A percentile compares a stretch with the other conserved stretches of the same genome.
These are phyloP conservation scores for Tuber microsphaerosporum DNA, from an alignment of 495 filamentous ascomycete genomes.

Conservation along the genomic window DNA sequence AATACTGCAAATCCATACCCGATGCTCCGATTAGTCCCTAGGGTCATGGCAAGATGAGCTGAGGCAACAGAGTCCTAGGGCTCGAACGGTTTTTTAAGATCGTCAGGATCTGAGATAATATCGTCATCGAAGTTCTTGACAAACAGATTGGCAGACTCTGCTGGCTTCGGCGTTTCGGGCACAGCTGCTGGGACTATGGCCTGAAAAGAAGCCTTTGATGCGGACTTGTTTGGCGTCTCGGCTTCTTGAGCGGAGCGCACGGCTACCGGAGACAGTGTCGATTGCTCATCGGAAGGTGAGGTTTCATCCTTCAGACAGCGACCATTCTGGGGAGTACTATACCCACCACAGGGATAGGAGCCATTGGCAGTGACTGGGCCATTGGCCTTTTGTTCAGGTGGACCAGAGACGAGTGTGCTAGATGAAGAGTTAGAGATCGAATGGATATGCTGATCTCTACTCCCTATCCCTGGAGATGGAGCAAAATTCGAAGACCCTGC, in stretches of 20 bases:
- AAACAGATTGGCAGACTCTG: constrained; percentile 72
- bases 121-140: constrained; percentile 77
- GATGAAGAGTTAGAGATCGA: constrained; percentile 30
- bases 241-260: constrained; percentile 10
- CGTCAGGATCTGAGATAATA: constrained; percentile 42
- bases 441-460: constrained; percentile 16
- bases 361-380: constrained; percentile 19
- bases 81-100: constrained; percentile 65
- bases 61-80: constrained; percentile 88
- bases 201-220: constrained; percentile 22
- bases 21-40: constrained; percentile 78
- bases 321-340: constrained; percentile 23
- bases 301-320: constrained; percentile 17
- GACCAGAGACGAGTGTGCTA: constrained; percentile 27
- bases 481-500: neutral
- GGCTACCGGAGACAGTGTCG: constrained; percentile 24
- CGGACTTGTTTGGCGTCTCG: constrained; percentile 23
- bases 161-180: constrained; percentile 37
- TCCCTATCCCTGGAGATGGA: neutral
- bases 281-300: constrained; percentile 29
- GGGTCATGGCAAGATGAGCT: constrained; percentile 80
- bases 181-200: constrained; percentile 26
- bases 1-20: constrained; percentile 99
- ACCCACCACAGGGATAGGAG: constrained; percentile 24
- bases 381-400: constrained; percentile 15